phyloP scores from a whole-genome alignment of 2,329 filamentous ascomycete species.

The Botrytis fabae region DNA sequence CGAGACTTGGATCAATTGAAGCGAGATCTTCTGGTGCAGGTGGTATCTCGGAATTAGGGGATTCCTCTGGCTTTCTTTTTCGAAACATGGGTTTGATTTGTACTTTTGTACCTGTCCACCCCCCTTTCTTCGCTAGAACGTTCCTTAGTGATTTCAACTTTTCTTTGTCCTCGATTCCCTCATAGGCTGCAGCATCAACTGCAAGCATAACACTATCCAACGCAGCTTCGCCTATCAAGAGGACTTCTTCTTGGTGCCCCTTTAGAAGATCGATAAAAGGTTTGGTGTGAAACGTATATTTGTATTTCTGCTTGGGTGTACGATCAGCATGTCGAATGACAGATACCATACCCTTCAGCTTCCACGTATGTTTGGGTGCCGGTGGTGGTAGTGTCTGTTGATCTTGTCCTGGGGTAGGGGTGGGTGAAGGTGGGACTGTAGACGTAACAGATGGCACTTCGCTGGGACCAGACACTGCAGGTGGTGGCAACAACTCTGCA shows the following conservation, averaged over 20 bases:
- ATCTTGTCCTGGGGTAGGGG: constrained; percentile 19
- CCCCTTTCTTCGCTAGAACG: constrained; percentile 87
- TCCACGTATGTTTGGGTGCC: constrained; percentile 90
- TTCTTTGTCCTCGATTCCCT: constrained; percentile 77
- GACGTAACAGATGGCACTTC: constrained; percentile 28
- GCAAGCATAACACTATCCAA: constrained; percentile 86
- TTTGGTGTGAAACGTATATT: constrained; percentile 96
- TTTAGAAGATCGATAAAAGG: constrained; percentile 94
- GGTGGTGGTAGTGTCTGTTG: constrained; percentile 49
- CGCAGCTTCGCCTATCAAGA: constrained; percentile 88
- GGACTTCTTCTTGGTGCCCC: constrained; percentile 93
- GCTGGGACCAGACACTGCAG: constrained; percentile 29
- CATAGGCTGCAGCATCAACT: constrained; percentile 75
- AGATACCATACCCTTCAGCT: constrained; percentile 94
- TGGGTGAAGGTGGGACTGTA: constrained; percentile 32
- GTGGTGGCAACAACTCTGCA: constrained; percentile 35
- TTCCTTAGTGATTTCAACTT: constrained; percentile 87
- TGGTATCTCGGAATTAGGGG: not conserved
- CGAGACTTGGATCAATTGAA: not conserved
- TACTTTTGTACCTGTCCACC: constrained; percentile 94
- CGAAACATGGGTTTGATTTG: constrained; percentile 99
- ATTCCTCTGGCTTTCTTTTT: constrained; percentile 72
- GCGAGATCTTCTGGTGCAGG: constrained; percentile 7
- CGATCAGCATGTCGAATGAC: constrained; percentile 96
- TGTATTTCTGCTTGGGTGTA: constrained; percentile 98